Evolutionary conservation across 2,329 filamentous ascomycete genomes (phyloP), one percentile per base, ranked within the genome.

Genomic region (Epichloe coenophiala): DNA sequence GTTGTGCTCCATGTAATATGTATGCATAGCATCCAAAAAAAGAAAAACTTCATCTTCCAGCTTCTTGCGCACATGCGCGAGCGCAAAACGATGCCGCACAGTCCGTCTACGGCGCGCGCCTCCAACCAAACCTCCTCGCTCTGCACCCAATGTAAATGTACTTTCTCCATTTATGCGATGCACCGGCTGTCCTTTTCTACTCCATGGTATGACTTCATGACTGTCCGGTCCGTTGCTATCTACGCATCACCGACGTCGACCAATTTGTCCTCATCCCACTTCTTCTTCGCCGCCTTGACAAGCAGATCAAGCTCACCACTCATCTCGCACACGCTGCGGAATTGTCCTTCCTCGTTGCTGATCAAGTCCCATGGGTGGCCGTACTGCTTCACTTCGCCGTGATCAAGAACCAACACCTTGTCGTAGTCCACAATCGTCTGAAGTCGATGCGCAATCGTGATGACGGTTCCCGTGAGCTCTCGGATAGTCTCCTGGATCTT

Each of bases 401-500:
- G 88, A 61, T 98, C 93, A 4, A 98, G 74, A 12, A 98, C 90
- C 15, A 98, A 73, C 13, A 98, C 91, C 72, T 95, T 95, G 70
- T 98, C 93, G 63, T 97, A 98, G 65, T 98, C 93, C 31, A 93
- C 90, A 66, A 98, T 96, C 0, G 93, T 98, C 64, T 95, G 89
- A 56, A 98, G 74, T 17, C 93, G 81, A 68, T 98, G 93, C 1
- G 93, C 93, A 61, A 98, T 97, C 0, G 93, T 97, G 63, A 97
- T 87, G 53, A 94, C 95, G 0, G 93, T 98, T 65, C 89, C 88
- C 57, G 83, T 85, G 59, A 97, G 78, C 65, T 95, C 86, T n/a
- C 89, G 84, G 54, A 98, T 90, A 0, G 93, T 97, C 60, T 88
- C 88, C 68, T 98, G 93, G 58, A 98, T 97, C 71, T 95, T 96